Evolutionary conservation across 805 yeast genomes (phyloP), one percentile per base, ranked within the genome.

Genomic region (Zygosaccharomyces bisporus): DNA sequence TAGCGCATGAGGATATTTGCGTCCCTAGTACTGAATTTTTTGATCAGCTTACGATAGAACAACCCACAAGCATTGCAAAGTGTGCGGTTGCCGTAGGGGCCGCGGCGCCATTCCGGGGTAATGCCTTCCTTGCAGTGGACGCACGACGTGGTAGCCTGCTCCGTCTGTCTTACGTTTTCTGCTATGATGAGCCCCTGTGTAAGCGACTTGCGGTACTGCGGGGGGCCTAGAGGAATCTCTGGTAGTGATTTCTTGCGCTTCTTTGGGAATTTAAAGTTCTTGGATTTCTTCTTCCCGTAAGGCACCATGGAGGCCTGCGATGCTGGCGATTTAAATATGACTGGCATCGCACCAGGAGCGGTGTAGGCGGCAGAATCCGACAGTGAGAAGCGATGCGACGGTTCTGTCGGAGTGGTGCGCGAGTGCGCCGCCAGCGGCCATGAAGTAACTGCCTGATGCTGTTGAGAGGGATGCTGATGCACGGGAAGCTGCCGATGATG

Each of bases 61-160:
- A 90, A 68, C 0, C 97, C 97, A 67, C 97, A 90, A 0, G 97
- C 96, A 63, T 89, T 89, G 66, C 97, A 89, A 47, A 89, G 70
- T 0, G 91, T 84, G 55, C 87, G 74, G 4, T 81, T 78, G 0
- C 95, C 95, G 45, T 77, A 75, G 1, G 96, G 96, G 0, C 96
- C 97, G 49, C 83, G 72, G 58, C 97, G 74, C 97, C 97, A 89
- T 63, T 90, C 96, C 0, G 96, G 96, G 0, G 95, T 86, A 8
- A 43, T 45, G 12, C 40, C 44, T 2, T 82, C 77, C 0, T 82
- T 81, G 67, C 96, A 89, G 54, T 88, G 95, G 27, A 68, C 58
- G 55, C 91, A 84, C 6, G 61, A 44, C 34, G 51, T 54, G n/a
- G 52, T 39, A 1, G 46, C 36, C 12, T 39, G 45, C 23, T 49